Evolutionary conservation across 2,329 filamentous ascomycete genomes (phyloP).

Genomic region (Monilinia fructicola): DNA sequence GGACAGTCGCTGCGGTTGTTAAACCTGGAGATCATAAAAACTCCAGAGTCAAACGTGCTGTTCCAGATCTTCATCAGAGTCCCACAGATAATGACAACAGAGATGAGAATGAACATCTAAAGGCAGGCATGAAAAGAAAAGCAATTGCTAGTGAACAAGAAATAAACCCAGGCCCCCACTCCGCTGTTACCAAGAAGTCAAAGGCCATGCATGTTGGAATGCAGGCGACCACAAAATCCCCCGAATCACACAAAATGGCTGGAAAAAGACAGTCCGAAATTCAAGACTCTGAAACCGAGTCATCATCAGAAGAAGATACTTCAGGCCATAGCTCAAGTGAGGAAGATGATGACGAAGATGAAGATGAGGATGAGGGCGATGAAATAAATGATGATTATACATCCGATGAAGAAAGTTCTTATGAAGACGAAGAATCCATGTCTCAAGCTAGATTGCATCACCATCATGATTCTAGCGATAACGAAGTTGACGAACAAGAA

Average conservation of each 20-base stretch:
- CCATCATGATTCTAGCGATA: neutral
- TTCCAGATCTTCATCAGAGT: neutral
- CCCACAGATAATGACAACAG: neutral
- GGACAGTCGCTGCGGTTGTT: neutral
- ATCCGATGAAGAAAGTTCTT: slow-evolving; percentile 5
- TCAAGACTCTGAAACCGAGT: neutral
- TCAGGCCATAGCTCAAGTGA: slow-evolving; percentile 2
- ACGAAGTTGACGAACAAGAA: neutral
- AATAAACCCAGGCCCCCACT: neutral
- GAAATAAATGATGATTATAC: slow-evolving; percentile 1
- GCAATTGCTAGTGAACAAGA: neutral
- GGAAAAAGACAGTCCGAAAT: neutral
- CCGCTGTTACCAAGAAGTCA: neutral
- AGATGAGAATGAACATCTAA: neutral
- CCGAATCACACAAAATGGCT: neutral
- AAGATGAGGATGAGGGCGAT: neutral
- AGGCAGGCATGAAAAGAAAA: neutral
- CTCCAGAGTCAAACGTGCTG: neutral
- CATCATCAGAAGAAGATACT: slow-evolving; percentile 4
- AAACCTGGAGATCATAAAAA: neutral
- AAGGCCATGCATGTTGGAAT: neutral
- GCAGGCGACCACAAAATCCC: neutral
- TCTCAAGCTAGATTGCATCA: neutral
- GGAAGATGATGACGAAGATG: neutral
- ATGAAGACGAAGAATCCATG: neutral